Conservation (phyloP, 2,329 filamentous ascomycete species). For the Cladosporium sp. region DNA sequence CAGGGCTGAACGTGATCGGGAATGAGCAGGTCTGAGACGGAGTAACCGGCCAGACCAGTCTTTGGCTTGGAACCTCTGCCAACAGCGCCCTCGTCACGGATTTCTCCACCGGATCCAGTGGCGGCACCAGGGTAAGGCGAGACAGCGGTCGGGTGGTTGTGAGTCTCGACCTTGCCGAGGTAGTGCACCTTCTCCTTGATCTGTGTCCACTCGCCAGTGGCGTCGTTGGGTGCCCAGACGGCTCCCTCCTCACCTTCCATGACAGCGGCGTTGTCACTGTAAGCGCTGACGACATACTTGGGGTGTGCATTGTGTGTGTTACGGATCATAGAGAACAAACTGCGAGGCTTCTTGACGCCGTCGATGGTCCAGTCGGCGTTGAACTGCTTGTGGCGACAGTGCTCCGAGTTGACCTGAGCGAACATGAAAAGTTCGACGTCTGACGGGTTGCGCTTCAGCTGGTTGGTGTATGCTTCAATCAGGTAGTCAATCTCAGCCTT, state of each 20-base stretch:
- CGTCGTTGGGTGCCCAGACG: conserved; percentile 85
- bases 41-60: conserved; percentile 88
- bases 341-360: conserved; percentile 74
- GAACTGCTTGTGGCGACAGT: conserved; percentile 88
- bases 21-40: conserved; percentile 90
- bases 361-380: conserved; percentile 97
- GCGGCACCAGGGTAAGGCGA: conserved; percentile 91
- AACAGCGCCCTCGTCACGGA: conserved; percentile 91
- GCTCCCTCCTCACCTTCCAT: conserved; percentile 70
- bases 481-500: conserved; percentile 89
- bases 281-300: conserved; percentile 86
- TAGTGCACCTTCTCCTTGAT: conserved; percentile 85
- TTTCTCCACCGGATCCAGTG: conserved; percentile 93
- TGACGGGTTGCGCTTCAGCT: conserved; percentile 67
- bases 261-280: conserved; percentile 98
- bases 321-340: conserved; percentile 92
- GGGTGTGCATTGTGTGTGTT: conserved; percentile 84
- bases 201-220: conserved; percentile 83
- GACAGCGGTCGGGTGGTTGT: conserved; percentile 96
- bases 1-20: conserved; percentile 81
- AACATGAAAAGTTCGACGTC: conserved; percentile 99
- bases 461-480: conserved; percentile 75
- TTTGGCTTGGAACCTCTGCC: conserved; percentile 91
- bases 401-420: conserved; percentile 97
- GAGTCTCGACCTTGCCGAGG: conserved; percentile 93